Conservation (phyloP, 108 stramenopile species). For the Cylindrotheca fusiformis region DNA sequence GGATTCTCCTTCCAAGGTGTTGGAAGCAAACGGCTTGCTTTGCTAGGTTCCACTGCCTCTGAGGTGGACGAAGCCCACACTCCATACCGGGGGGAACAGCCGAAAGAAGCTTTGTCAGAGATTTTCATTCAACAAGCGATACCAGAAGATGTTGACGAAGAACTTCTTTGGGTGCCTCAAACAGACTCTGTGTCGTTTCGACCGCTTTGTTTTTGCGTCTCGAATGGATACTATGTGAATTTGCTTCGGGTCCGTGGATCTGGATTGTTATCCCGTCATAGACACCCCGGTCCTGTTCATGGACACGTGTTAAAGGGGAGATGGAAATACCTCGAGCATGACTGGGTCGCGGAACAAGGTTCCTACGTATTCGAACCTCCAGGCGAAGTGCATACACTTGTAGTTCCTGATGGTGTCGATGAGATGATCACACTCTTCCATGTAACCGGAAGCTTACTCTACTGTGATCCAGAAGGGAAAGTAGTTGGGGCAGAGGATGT, state of each 20-base stretch:
- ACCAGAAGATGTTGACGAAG: conserved; percentile 38
- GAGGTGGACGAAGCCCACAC: conserved; percentile 39
- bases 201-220: conserved; percentile 70
- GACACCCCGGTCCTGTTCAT: conserved; percentile 76
- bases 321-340: conserved; percentile 75
- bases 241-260: conserved; percentile 61
- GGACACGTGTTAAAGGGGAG: conserved; percentile 65
- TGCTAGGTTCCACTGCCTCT: neutral
- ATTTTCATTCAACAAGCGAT: conserved; percentile 62
- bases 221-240: conserved; percentile 78
- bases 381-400: conserved; percentile 74
- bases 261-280: conserved; percentile 65
- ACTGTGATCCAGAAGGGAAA: conserved; percentile 65
- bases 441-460: conserved; percentile 72
- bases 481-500: conserved; percentile 77
- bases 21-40: no score
- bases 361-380: conserved; percentile 81
- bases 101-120: conserved; percentile 62
- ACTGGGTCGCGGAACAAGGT: conserved; percentile 66
- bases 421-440: conserved; percentile 84
- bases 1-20: no score
- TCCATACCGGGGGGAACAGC: conserved; percentile 37
- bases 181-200: conserved; percentile 71
- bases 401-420: conserved; percentile 71
- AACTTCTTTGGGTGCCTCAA: conserved; percentile 75